Conservation (phyloP, 768 basidiomycete species). For the Xerocomus spinulosus region DNA sequence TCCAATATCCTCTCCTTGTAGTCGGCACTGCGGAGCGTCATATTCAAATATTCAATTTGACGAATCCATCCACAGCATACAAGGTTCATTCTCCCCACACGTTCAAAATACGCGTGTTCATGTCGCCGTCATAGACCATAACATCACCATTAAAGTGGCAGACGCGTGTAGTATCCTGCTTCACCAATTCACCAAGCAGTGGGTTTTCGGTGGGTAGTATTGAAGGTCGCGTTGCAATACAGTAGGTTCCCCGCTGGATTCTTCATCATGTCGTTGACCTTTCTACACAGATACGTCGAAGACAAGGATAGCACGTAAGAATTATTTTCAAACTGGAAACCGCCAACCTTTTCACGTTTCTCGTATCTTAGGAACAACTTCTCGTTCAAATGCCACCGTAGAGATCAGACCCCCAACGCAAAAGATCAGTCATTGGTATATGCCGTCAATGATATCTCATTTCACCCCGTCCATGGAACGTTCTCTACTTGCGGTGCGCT, state of each 20-base stretch:
- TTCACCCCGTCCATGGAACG: conserved; percentile 81
- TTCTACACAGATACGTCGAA: conserved; percentile 65
- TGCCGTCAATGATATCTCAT: conserved; percentile 81
- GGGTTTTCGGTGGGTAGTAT: conserved; percentile 85
- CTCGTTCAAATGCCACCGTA: conserved; percentile 82
- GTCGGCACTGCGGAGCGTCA: conserved; percentile 92
- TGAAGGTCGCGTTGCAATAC: conserved; percentile 91
- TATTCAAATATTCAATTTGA: conserved; percentile 84
- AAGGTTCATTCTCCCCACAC: conserved; percentile 46
- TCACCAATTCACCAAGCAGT: conserved; percentile 58
- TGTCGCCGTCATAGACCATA: conserved; percentile 50
- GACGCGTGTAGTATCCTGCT: conserved; percentile 81
- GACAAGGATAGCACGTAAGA: conserved; percentile 72
- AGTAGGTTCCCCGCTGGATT: conserved; percentile 53
- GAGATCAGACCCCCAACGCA: conserved; percentile 48
- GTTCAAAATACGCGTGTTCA: neutral
- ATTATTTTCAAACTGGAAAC: conserved; percentile 11
- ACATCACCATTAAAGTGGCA: conserved; percentile 91
- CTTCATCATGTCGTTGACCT: neutral
- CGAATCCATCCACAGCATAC: conserved; percentile 72
- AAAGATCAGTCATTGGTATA: conserved; percentile 71
- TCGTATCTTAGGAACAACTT: conserved; percentile 58
- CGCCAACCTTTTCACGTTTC: neutral
- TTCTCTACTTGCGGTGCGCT: conserved; percentile 72
- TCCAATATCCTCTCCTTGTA: conserved; percentile 78